These are phyloP conservation scores for Phytophthora litchii DNA, from an alignment of 352 stramenopile genomes.

Conservation along the genomic window DNA sequence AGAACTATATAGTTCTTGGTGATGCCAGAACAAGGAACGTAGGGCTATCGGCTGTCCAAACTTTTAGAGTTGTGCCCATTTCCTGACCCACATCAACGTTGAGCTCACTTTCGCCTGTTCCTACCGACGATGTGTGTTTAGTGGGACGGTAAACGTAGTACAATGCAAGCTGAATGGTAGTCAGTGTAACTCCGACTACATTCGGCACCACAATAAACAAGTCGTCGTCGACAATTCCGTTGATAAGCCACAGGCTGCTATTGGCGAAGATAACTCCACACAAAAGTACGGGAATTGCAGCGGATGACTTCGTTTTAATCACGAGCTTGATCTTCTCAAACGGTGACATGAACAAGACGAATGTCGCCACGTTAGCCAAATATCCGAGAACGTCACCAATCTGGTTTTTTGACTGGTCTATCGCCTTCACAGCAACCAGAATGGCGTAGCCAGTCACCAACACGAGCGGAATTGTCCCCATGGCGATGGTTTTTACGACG, in stretches of 20 bases:
- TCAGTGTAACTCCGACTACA: conserved; percentile 39
- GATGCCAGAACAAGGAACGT: conserved; percentile 10
- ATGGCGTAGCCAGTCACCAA: conserved; percentile 12
- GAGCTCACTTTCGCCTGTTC: conserved; percentile 14
- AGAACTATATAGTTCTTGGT: conserved; percentile 4
- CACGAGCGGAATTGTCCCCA: no score
- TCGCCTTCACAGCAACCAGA: no score
- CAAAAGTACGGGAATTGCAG: conserved; percentile 58
- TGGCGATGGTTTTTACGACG: background rate
- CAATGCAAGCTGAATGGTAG: conserved; percentile 47
- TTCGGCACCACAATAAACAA: conserved; percentile 54
- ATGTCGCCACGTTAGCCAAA: conserved; percentile 24
- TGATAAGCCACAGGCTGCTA: conserved; percentile 58
- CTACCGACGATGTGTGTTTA: background rate
- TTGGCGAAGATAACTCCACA: conserved; percentile 50
- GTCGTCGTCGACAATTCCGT: conserved; percentile 51
- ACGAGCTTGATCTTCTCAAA: conserved; percentile 38
- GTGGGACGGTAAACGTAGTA: conserved; percentile 48
- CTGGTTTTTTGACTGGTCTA: conserved; percentile 10
- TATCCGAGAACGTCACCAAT: conserved; percentile 26
- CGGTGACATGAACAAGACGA: conserved; percentile 36
- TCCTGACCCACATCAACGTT: conserved; percentile 10
- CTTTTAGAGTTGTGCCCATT: background rate
- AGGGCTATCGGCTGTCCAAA: background rate
- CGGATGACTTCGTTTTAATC: conserved; percentile 31